These are phyloP conservation scores for Taphrina confusa DNA, from an alignment of 1,139 yeast genomes.

Conservation along the genomic window DNA sequence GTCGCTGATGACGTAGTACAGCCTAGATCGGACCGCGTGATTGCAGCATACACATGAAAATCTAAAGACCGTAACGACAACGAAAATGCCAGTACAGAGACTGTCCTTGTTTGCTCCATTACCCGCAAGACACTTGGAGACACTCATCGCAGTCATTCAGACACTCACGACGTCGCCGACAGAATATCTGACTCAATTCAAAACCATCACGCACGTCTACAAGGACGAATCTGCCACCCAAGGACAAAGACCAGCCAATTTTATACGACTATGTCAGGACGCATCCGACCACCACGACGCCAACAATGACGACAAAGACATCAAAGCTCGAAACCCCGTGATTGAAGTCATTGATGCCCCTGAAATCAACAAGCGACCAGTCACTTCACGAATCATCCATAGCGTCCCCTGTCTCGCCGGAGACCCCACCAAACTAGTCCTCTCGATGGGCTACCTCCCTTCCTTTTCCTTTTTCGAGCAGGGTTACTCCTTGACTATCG, in stretches of 20 bases:
- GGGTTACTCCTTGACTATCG: constrained; percentile 18
- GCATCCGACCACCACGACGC: background rate
- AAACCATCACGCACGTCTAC: constrained; percentile 22
- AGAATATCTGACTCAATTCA: constrained; percentile 20
- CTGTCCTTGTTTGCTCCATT: constrained; percentile 24
- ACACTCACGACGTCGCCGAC: background rate
- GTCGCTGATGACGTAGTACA: too few relatives aligned
- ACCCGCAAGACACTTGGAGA: constrained; percentile 16
- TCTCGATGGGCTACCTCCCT: constrained; percentile 13
- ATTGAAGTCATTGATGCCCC: constrained; percentile 32
- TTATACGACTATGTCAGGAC: constrained; percentile 9
- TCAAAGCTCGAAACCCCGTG: background rate
- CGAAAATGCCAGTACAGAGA: constrained; percentile 27
- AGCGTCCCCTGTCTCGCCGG: constrained; percentile 11
- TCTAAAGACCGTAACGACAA: too few relatives aligned
- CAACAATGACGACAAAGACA: background rate
- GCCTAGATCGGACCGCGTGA: too few relatives aligned
- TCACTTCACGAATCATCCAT: constrained; percentile 19
- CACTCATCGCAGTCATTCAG: constrained; percentile 11
- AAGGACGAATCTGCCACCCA: constrained; percentile 16
- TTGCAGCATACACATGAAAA: too few relatives aligned
- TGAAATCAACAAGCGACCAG: constrained; percentile 23
- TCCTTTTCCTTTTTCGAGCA: constrained; percentile 19
- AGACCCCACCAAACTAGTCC: constrained; percentile 2
- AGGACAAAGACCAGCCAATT: constrained; percentile 21